Evolutionary conservation across 441 rosid genomes (phyloP).

Genomic region (Pelargonium citronellum): DNA sequence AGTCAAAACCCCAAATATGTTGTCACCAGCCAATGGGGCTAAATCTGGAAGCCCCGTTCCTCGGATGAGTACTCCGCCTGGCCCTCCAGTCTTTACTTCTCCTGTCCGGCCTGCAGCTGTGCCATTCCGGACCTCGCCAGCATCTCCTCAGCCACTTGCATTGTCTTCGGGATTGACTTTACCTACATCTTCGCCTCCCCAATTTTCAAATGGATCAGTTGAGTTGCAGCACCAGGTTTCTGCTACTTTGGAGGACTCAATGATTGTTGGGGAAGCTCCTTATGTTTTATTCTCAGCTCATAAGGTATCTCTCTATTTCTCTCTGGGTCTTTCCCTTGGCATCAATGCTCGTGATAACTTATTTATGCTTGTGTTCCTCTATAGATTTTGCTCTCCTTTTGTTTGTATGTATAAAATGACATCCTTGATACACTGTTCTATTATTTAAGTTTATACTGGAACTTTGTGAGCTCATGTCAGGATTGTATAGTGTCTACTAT

Average conservation of each 20-base stretch:
- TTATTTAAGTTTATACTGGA: not conserved
- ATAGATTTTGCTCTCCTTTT: not conserved
- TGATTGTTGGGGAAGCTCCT: constrained; percentile 42
- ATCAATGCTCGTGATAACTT: not conserved
- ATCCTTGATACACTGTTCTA: not conserved
- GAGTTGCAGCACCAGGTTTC: constrained; percentile 56
- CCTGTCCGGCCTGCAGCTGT: constrained; percentile 97
- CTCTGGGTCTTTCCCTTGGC: constrained; percentile 9
- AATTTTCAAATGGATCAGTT: constrained; percentile 58
- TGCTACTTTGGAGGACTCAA: constrained; percentile 45
- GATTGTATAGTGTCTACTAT: not conserved
- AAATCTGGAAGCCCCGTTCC: constrained; percentile 58
- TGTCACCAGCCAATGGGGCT: constrained; percentile 60
- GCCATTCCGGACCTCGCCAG: constrained; percentile 84
- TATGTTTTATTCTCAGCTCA: constrained; percentile 68
- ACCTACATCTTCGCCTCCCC: constrained; percentile 80
- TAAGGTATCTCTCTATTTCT: constrained; percentile 48
- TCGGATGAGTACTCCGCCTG: constrained; percentile 90
- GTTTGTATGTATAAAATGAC: not conserved
- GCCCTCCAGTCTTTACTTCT: constrained; percentile 81
- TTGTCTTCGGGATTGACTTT: constrained; percentile 64
- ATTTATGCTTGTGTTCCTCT: not conserved
- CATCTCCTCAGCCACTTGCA: constrained; percentile 86
- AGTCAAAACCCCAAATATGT: constrained; percentile 37
- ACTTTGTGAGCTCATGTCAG: not conserved